A percentile compares a stretch with the other conserved stretches of the same genome.
Conservation (phyloP, 2,329 filamentous ascomycete genomes). For the Penicillium decumbens region DNA sequence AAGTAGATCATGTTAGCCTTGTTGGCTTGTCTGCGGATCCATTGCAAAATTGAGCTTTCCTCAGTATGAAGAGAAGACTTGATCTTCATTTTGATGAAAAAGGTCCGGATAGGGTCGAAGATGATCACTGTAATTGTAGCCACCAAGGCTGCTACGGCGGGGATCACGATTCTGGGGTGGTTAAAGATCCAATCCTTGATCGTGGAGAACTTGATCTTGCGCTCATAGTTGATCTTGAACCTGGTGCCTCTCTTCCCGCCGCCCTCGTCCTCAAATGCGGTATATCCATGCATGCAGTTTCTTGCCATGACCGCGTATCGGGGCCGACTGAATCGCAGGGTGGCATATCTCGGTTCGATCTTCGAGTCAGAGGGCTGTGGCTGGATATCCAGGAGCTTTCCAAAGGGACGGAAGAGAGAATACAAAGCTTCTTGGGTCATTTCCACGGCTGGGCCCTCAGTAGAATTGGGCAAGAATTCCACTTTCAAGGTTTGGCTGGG, state of each 20-base stretch:
- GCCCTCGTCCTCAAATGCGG: slow-evolving; percentile 62
- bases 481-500: slow-evolving; percentile 72
- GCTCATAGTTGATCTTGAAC: slow-evolving; percentile 78
- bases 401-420: slow-evolving; percentile 80
- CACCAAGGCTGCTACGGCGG: slow-evolving; percentile 71
- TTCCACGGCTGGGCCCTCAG: slow-evolving; percentile 69
- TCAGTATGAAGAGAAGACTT: slow-evolving; percentile 69
- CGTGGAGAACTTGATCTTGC: slow-evolving; percentile 69
- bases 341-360: slow-evolving; percentile 71
- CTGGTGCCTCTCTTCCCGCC: slow-evolving; percentile 72
- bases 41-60: slow-evolving; percentile 69
- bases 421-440: slow-evolving; percentile 83
- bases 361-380: slow-evolving; percentile 84
- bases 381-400: slow-evolving; percentile 81
- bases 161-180: slow-evolving; percentile 85
- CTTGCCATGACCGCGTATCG: slow-evolving; percentile 80
- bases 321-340: slow-evolving; percentile 68
- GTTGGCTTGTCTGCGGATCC: slow-evolving; percentile 65
- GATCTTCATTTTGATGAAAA: slow-evolving; percentile 85
- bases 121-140: slow-evolving; percentile 79
- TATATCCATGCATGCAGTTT: slow-evolving; percentile 85
- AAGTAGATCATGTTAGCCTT: slow-evolving; percentile 46
- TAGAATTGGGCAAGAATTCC: slow-evolving; percentile 72
- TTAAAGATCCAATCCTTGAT: slow-evolving; percentile 81
- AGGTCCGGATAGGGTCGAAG: slow-evolving; percentile 90